Conservation (phyloP, 305 asterid genomes). For the Andrographis paniculata region DNA sequence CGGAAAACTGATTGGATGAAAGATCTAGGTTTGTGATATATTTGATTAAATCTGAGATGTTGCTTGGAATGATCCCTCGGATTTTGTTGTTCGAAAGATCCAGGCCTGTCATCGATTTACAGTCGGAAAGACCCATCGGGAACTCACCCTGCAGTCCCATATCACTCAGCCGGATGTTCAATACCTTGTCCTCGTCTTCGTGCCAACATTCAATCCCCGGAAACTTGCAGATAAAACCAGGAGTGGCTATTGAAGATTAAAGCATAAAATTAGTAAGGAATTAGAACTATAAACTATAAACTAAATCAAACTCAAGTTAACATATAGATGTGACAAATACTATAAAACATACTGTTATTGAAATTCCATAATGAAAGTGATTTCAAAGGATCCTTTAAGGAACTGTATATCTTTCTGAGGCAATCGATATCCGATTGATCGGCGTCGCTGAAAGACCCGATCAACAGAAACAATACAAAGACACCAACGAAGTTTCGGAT, state of each 20-base stretch:
- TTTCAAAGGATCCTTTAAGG: conserved; percentile 46
- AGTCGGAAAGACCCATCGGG: conserved; percentile 40
- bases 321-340: too few species aligned
- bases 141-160: conserved; percentile 69
- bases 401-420: conserved; percentile 31
- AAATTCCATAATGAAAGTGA: conserved; percentile 48
- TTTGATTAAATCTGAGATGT: conserved; percentile 29
- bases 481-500: conserved; percentile 15
- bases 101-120: conserved; percentile 52
- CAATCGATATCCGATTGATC: conserved; percentile 44
- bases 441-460: conserved; percentile 13
- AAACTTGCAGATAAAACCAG: conserved; percentile 48
- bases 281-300: too few species aligned
- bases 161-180: conserved; percentile 34
- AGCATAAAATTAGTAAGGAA: too few species aligned
- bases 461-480: conserved; percentile 21
- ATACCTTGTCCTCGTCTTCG: conserved; percentile 40
- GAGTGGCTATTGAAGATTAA: too few species aligned
- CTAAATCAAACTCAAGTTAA: too few species aligned
- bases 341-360: too few species aligned
- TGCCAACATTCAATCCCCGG: conserved; percentile 59
- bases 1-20: conserved; percentile 53
- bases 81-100: conserved; percentile 57
- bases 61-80: conserved; percentile 40
- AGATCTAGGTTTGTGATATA: conserved; percentile 45